Evolutionary conservation across 306 rosid genomes (phyloP).

Genomic region (Vicia faba): DNA sequence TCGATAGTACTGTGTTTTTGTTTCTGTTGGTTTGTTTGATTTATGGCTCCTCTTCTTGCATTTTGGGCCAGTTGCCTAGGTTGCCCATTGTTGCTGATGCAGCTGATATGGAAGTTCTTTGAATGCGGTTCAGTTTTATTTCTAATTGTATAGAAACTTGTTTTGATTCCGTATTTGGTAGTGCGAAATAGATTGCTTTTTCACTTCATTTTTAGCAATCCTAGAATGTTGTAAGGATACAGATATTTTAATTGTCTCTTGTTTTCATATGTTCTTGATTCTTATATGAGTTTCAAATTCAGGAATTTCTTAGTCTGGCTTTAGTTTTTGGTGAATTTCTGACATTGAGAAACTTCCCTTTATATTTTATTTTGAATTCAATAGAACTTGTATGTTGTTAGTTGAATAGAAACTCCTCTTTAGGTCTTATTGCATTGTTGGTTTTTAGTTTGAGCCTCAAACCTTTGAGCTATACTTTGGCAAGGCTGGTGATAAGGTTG

Average conservation of each 20-base stretch:
- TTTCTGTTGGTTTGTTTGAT: slow-evolving; percentile 78
- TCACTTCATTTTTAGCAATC: slow-evolving; percentile 22
- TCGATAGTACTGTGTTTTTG: slow-evolving; percentile 91
- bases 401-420: neutral
- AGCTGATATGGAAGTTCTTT: slow-evolving; percentile 94
- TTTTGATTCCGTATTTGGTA: slow-evolving; percentile 8
- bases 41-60: slow-evolving; percentile 87
- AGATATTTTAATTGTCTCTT: slow-evolving; percentile 20
- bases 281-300: slow-evolving; percentile 21
- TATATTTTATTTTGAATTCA: slow-evolving; percentile 6
- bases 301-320: slow-evolving; percentile 24
- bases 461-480: too few relatives aligned
- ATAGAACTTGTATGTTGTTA: neutral
- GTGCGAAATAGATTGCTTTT: slow-evolving; percentile 24
- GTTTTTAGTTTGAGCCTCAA: slow-evolving; percentile 12
- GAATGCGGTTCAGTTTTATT: slow-evolving; percentile 6
- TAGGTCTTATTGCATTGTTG: slow-evolving; percentile 12
- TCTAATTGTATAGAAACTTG: slow-evolving; percentile 41
- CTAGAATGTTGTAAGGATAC: slow-evolving; percentile 29
- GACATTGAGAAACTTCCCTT: slow-evolving; percentile 10
- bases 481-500: too few relatives aligned
- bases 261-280: slow-evolving; percentile 30
- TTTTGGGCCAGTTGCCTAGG: slow-evolving; percentile 84
- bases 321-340: slow-evolving; percentile 26
- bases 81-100: slow-evolving; percentile 98